Conservation (phyloP, 257 asterid species). For the Nicotiana undulata region DNA sequence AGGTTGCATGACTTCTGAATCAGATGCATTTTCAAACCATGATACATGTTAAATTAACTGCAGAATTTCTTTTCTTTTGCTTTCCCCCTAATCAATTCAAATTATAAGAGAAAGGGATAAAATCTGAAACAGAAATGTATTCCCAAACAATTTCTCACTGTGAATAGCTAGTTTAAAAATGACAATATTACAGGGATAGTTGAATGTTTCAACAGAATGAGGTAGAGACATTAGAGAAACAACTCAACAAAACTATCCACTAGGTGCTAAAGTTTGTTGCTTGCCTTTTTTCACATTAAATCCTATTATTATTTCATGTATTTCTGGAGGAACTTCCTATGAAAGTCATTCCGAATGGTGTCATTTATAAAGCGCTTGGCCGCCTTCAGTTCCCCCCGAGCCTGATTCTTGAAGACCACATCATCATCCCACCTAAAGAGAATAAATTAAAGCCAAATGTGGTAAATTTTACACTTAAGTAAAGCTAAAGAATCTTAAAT, state of each 20-base stretch:
- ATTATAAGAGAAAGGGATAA: background rate
- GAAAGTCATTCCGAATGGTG: slow-evolving; percentile 89
- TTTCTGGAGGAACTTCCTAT: slow-evolving; percentile 64
- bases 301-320: slow-evolving; percentile 41
- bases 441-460: background rate
- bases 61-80: background rate
- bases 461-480: background rate
- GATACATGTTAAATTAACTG: background rate
- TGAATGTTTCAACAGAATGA: background rate
- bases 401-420: slow-evolving; percentile 95
- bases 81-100: background rate
- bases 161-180: background rate
- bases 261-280: background rate
- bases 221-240: background rate
- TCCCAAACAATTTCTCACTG: background rate
- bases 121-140: background rate
- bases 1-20: too few species aligned
- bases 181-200: background rate
- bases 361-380: slow-evolving; percentile 84
- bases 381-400: slow-evolving; percentile 72
- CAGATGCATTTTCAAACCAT: background rate
- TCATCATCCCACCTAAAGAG: slow-evolving; percentile 90
- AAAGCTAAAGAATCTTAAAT: background rate
- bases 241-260: background rate
- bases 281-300: background rate